Evolutionary conservation across 768 basidiomycete species (phyloP).

Genomic region (Pisolithus microcarpus): DNA sequence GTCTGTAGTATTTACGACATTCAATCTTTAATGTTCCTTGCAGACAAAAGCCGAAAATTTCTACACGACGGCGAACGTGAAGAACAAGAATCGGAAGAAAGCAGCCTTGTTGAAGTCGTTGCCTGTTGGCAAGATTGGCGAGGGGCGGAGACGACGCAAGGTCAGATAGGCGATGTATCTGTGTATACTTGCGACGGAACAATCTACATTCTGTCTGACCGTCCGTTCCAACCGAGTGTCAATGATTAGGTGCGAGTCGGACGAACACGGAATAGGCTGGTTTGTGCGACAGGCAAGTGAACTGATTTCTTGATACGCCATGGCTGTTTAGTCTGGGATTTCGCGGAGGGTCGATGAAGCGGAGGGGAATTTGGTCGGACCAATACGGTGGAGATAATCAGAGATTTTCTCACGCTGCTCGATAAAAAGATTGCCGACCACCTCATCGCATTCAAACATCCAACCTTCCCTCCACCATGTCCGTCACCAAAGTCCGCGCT

Average conservation of each 20-base stretch:
- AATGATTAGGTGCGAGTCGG: slow-evolving; percentile 2
- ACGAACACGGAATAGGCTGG: slow-evolving; percentile 1
- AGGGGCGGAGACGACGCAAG: slow-evolving; percentile 31
- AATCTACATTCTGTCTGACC: too few species aligned
- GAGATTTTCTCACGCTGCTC: slow-evolving; percentile 25
- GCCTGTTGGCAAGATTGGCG: slow-evolving; percentile 43
- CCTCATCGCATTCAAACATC: slow-evolving; percentile 3
- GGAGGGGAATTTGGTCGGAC: not conserved
- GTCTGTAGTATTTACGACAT: not conserved
- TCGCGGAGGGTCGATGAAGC: not conserved
- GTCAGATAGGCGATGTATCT: slow-evolving; percentile 5
- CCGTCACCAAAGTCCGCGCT: slow-evolving; percentile 85
- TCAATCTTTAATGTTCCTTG: slow-evolving; percentile 4
- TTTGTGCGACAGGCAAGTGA: too few species aligned
- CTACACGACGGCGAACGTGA: slow-evolving; percentile 77
- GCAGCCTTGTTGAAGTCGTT: slow-evolving; percentile 53
- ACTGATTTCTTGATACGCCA: too few species aligned
- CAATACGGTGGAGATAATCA: slow-evolving; percentile 30
- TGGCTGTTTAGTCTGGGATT: not conserved
- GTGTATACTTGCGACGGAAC: slow-evolving; percentile 5
- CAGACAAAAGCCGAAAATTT: slow-evolving; percentile 88
- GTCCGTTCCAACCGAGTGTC: too few species aligned
- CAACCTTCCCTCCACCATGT: slow-evolving; percentile 52
- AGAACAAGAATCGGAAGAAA: slow-evolving; percentile 75
- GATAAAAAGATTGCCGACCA: slow-evolving; percentile 18